Evolutionary conservation across 139 green algal species (phyloP), one percentile per base, ranked within the genome.

Genomic region (Pleodorina starrii): DNA sequence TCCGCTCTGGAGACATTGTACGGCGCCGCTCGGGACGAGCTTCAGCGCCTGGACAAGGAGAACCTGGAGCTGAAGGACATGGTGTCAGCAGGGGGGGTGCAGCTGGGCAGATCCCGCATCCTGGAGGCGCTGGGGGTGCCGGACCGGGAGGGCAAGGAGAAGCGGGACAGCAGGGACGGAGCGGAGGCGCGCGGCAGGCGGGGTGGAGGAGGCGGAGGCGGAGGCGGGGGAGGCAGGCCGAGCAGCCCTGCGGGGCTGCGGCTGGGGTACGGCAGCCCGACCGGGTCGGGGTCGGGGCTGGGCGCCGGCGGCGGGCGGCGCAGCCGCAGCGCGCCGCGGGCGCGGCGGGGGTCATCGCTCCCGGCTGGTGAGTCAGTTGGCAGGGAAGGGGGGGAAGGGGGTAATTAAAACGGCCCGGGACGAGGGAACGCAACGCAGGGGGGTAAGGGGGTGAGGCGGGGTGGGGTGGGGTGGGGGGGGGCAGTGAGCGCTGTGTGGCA

Each of bases 61-160:
- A 93, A 93, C 83, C 5, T 42, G 66, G 87, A 93, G 83, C 87
- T 93, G 23, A 91, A 90, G 76, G 90, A 93, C 44, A 89, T 93
- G 85, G 54, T 93, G 71, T 9, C 35, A 6, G 25, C 36, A 16
- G 87, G 79, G 19, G 43, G 43, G 6, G 38, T 46, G 6, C 29
- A 51, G 84, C 84, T 89, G 84, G 84, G 84, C 7, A 6, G 23
- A 38, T 32, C 36, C 66, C 75, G 84, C 42, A 89, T 89, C 69
- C 69, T 89, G 35, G 84, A 89, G 25, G 69, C 84, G 2, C 69
- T 89, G 69, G 84, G 84, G 25, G 44, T 79, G 19, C 69, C 69
- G 9, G 69, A 89, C 83, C 35, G 14, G 23, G 57, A 0, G n/a
- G n/a, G n/a, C n/a, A n/a, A n/a, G n/a, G n/a, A n/a, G n/a, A n/a